Conservation (phyloP, 2,329 filamentous ascomycete genomes). For the Epichloe hybrida region DNA sequence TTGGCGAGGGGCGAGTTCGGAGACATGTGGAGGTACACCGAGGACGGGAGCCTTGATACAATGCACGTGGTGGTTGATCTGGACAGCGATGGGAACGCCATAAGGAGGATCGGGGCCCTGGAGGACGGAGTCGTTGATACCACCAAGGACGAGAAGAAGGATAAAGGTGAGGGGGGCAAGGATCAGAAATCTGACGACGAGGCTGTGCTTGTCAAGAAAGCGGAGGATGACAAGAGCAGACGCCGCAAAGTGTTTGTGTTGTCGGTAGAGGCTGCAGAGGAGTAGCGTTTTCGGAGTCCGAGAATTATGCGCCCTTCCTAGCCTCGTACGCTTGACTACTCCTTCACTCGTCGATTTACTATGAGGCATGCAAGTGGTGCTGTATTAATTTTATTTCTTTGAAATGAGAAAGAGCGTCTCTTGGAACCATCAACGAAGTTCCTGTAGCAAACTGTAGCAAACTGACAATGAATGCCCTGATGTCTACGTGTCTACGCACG, state of each 20-base stretch:
- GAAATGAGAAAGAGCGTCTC: too few species aligned
- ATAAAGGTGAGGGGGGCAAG: constrained; percentile 6
- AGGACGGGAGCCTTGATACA: constrained; percentile 48
- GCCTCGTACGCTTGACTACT: too few species aligned
- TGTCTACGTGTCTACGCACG: too few species aligned
- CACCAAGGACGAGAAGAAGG: constrained; percentile 17
- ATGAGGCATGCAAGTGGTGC: too few species aligned
- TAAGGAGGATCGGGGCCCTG: constrained; percentile 26
- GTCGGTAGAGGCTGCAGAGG: constrained; percentile 19
- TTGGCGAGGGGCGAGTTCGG: constrained; percentile 55
- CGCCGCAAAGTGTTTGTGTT: constrained; percentile 19
- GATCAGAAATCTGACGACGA: constrained; percentile 3
- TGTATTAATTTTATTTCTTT: too few species aligned
- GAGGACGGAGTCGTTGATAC: constrained; percentile 24
- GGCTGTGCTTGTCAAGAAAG: constrained; percentile 8
- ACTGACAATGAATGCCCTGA: too few species aligned
- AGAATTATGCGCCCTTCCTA: not conserved
- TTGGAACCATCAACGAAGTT: too few species aligned
- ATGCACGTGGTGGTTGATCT: constrained; percentile 42
- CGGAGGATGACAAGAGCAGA: constrained; percentile 10
- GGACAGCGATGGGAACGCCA: constrained; percentile 32
- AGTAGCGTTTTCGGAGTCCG: not conserved
- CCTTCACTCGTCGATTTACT: too few species aligned
- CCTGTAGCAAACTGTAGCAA: too few species aligned
- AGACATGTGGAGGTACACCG: constrained; percentile 71